Conservation (phyloP, 306 rosid genomes). For the Parietaria judaica region DNA sequence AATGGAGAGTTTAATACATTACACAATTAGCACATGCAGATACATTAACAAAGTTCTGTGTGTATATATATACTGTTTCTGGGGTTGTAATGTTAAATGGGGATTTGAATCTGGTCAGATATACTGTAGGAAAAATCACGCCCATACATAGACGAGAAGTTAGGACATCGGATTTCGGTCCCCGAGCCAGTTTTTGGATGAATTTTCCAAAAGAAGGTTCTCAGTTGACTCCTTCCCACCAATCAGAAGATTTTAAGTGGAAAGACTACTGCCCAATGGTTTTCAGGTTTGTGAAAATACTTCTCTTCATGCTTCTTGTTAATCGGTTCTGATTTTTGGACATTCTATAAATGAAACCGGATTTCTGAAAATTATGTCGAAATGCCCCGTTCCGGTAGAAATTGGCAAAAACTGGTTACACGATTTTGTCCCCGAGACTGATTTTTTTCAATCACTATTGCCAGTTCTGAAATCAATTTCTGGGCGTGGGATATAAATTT, state of each 20-base stretch:
- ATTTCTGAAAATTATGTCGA: no score
- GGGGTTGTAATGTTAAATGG: constrained; percentile 21
- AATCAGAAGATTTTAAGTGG: constrained; percentile 95
- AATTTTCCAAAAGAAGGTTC: constrained; percentile 94
- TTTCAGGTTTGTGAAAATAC: constrained; percentile 58
- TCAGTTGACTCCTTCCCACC: constrained; percentile 92
- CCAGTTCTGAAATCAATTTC: no score
- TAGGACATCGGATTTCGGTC: constrained; percentile 84
- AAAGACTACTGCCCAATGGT: constrained; percentile 99
- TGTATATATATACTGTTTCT: constrained; percentile 21
- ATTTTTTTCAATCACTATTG: no score
- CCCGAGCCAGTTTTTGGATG: constrained; percentile 99
- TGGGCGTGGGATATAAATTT: no score
- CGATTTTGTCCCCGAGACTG: no score
- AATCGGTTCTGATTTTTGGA: not conserved
- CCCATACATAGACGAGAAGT: constrained; percentile 96
- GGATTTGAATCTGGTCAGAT: constrained; percentile 57
- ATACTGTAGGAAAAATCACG: constrained; percentile 97
- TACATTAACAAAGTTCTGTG: not conserved
- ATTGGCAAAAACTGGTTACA: no score
- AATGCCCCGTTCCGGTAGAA: no score
- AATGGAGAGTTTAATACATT: constrained; percentile 3
- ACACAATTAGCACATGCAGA: not conserved
- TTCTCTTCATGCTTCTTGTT: constrained; percentile 10
- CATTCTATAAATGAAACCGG: no score